Percentiles rank a stretch among this genome's conserved stretches.
Conservation (phyloP, 2,329 filamentous ascomycete genomes). For the Helotiales sp. region DNA sequence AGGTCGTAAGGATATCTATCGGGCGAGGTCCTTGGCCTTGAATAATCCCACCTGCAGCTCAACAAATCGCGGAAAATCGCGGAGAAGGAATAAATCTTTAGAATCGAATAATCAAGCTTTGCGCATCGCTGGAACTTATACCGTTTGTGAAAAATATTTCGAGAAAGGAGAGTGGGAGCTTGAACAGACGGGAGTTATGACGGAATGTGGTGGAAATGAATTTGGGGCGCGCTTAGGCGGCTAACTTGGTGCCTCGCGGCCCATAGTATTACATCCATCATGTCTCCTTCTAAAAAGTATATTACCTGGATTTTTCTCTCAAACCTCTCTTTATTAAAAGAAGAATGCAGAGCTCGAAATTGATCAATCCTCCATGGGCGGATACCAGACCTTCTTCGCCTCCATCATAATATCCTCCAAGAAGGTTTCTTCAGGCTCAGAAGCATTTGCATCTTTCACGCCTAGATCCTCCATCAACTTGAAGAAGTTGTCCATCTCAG, state of each 20-base stretch:
- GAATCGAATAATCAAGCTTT: neutral
- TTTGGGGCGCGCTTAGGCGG: no score
- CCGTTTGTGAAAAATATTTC: neutral
- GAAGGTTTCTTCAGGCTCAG: neutral
- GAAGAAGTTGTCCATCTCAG: neutral
- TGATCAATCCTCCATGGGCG: no score
- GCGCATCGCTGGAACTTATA: constrained; percentile 2
- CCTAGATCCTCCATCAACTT: neutral
- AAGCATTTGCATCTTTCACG: neutral
- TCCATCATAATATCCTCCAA: neutral
- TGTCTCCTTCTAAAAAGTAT: no score
- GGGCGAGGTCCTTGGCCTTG: constrained; percentile 14
- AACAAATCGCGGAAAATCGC: constrained; percentile 17
- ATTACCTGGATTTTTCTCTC: no score
- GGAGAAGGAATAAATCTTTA: neutral
- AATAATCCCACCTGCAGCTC: constrained; percentile 20
- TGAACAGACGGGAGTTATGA: neutral
- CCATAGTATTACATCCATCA: no score
- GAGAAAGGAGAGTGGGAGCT: neutral
- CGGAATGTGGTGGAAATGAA: constrained; percentile 1
- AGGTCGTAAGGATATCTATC: neutral
- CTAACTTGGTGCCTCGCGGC: no score
- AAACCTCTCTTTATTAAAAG: no score
- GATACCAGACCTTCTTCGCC: no score
- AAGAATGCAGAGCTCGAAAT: no score